These are phyloP conservation scores for Carex arenaria DNA, from an alignment of 202 grass and related monocot genomes.

Conservation along the genomic window DNA sequence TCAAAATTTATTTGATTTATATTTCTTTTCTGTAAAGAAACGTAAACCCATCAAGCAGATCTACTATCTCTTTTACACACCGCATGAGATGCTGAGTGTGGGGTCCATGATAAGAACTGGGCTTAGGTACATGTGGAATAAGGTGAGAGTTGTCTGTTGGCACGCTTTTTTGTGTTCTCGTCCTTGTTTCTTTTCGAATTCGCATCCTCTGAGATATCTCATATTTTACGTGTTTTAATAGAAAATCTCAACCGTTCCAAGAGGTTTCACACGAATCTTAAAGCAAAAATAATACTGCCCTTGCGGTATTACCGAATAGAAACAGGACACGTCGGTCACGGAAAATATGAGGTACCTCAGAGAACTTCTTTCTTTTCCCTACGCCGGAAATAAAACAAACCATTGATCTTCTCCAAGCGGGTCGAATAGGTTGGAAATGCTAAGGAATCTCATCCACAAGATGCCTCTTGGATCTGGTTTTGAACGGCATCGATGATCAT, in stretches of 20 bases:
- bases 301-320: no score
- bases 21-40: constrained; percentile 20
- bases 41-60: constrained; percentile 11
- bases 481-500: not conserved
- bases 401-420: not conserved
- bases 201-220: no score
- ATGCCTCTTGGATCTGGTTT: not conserved
- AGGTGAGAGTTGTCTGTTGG: constrained; percentile 4
- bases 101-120: not conserved
- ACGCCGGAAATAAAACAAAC: not conserved
- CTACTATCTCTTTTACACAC: constrained; percentile 10
- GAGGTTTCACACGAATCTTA: no score
- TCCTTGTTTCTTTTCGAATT: constrained; percentile 7
- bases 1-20: not conserved
- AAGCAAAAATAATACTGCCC: no score
- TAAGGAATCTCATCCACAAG: not conserved
- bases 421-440: not conserved
- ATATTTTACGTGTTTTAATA: no score
- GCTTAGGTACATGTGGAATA: constrained; percentile 14
- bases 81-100: constrained; percentile 2
- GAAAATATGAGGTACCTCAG: no score
- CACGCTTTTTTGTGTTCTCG: constrained; percentile 9
- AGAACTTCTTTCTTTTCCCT: no score
- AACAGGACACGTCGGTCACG: no score
- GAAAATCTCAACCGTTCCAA: no score